These are phyloP conservation scores for Phytophthora sansomeana DNA, from an alignment of 352 stramenopile species.

Conservation along the genomic window DNA sequence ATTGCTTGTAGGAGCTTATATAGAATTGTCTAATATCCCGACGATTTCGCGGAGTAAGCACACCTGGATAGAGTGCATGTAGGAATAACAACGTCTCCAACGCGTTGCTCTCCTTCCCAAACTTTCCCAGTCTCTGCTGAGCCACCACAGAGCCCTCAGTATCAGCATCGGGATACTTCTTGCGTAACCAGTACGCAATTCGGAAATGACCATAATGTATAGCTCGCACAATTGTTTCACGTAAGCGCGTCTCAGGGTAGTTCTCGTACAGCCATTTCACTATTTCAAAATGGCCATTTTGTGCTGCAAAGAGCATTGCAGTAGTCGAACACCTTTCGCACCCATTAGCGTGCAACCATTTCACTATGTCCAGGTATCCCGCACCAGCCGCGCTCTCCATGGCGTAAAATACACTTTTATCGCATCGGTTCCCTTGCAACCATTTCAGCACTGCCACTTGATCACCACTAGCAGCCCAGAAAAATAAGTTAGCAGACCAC, in stretches of 20 bases:
- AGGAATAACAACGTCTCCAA: no score
- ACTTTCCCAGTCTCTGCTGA: no score
- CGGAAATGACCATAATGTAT: conserved; percentile 9
- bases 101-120: no score
- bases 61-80: no score
- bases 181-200: conserved; percentile 7
- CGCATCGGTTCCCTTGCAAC: background rate
- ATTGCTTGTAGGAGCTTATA: no score
- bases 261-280: conserved; percentile 25
- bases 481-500: no score
- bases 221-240: conserved; percentile 2
- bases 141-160: background rate
- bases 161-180: background rate
- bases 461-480: background rate
- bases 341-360: conserved; percentile 7
- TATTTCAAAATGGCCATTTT: conserved; percentile 1
- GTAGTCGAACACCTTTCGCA: background rate
- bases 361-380: background rate
- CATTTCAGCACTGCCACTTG: conserved; percentile 2
- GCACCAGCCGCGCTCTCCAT: background rate
- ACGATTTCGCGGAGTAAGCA: no score
- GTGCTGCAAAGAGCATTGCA: background rate
- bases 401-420: background rate
- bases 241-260: background rate
- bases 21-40: no score